Evolutionary conservation across 2,329 filamentous ascomycete genomes (phyloP).

Genomic region (Calonectria pseudoreteaudii): DNA sequence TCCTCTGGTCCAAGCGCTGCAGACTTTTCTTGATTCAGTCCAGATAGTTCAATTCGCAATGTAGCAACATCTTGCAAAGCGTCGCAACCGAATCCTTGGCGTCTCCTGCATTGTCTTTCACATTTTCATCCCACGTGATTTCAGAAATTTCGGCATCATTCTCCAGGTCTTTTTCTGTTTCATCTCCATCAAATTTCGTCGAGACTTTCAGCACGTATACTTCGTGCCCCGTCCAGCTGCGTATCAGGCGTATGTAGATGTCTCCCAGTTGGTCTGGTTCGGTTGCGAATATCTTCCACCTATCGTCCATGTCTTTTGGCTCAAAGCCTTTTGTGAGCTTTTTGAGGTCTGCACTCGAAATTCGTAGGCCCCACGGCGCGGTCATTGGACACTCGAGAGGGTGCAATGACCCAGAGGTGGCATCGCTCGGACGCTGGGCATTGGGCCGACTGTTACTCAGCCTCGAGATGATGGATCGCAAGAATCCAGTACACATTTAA

Average conservation of each 20-base stretch:
- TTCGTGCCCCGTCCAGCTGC: not conserved
- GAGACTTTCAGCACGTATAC: not conserved
- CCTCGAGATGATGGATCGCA: not conserved
- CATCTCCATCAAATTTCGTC: not conserved
- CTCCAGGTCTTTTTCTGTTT: not conserved
- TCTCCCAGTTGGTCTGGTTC: not conserved
- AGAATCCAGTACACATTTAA: not conserved
- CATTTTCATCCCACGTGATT: not conserved
- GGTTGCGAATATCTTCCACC: not conserved
- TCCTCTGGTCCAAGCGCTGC: not conserved
- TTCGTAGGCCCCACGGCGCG: not conserved
- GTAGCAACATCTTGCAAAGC: not conserved
- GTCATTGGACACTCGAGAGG: not conserved
- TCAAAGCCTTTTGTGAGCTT: not conserved
- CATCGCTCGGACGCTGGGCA: no score
- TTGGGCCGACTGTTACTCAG: not conserved
- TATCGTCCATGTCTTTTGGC: not conserved
- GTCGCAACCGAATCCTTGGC: not conserved
- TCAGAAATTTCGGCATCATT: not conserved
- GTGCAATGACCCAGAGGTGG: not conserved
- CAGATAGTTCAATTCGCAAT: not conserved
- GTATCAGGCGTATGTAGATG: not conserved
- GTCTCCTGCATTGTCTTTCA: not conserved
- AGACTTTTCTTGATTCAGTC: not conserved
- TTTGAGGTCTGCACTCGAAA: not conserved